phyloP scores from a whole-genome alignment of 306 rosid genomes.

The Pterocarpus macrocarpus region DNA sequence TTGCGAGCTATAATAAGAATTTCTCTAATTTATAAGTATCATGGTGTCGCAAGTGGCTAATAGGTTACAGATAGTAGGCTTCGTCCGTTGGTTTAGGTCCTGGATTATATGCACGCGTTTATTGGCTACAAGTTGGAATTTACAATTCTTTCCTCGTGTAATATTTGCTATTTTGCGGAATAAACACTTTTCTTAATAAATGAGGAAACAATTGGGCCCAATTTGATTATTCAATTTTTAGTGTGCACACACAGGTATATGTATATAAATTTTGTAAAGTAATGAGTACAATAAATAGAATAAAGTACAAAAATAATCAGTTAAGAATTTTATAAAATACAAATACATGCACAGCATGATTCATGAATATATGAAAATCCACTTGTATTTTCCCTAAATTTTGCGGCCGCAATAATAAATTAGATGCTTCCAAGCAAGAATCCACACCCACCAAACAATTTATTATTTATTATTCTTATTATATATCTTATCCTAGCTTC shows the following conservation, averaged over 20 bases:
- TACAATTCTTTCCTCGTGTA: background rate
- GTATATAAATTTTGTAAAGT: background rate
- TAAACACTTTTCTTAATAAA: background rate
- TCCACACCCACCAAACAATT: background rate
- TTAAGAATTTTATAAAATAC: background rate
- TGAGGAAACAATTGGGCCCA: background rate
- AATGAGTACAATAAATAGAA: background rate
- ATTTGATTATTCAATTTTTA: background rate
- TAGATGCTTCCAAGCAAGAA: background rate
- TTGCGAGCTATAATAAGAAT: too few species aligned
- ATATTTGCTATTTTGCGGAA: slow-evolving; percentile 16
- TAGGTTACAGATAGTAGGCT: background rate
- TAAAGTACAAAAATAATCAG: background rate
- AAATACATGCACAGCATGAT: background rate
- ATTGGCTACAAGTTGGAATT: background rate
- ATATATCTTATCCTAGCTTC: background rate
- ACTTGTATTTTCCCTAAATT: background rate
- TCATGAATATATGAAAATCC: background rate
- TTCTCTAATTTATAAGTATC: too few species aligned
- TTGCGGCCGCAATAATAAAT: background rate
- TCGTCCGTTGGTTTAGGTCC: background rate
- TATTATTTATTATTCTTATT: too few species aligned
- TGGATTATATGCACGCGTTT: too few species aligned
- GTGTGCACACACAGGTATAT: background rate
- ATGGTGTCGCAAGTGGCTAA: too few species aligned